Conservation (phyloP, 495 filamentous ascomycete genomes). For the Monascus purpureus region DNA sequence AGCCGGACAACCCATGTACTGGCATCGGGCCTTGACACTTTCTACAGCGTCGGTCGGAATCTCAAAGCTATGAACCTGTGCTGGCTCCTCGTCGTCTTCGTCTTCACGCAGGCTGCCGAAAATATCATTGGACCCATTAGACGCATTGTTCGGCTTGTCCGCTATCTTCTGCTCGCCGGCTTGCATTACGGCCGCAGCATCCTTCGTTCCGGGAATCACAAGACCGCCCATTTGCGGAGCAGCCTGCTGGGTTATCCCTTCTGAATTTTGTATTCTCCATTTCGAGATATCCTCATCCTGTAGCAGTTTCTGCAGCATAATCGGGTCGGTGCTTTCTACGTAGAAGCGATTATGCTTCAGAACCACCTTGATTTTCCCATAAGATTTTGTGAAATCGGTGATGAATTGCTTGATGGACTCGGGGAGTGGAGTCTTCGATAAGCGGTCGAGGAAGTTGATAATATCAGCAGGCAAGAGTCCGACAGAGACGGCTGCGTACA, state of each 20-base stretch:
- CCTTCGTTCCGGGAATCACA: conserved; percentile 89
- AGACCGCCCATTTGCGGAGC: conserved; percentile 82
- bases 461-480: conserved; percentile 81
- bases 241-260: conserved; percentile 60
- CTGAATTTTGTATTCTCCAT: conserved; percentile 46
- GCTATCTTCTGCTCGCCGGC: conserved; percentile 28
- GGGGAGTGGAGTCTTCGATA: conserved; percentile 77
- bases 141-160: conserved; percentile 11
- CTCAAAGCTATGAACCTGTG: conserved; percentile 88
- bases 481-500: conserved; percentile 91
- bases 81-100: conserved; percentile 82
- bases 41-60: conserved; percentile 68
- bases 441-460: conserved; percentile 68
- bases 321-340: conserved; percentile 77
- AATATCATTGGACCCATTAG: conserved; percentile 30
- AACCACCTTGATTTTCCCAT: conserved; percentile 91
- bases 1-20: conserved; percentile 73
- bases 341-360: conserved; percentile 89
- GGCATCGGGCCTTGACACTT: conserved; percentile 75
- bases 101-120: conserved; percentile 56
- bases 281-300: conserved; percentile 56
- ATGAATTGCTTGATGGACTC: conserved; percentile 69
- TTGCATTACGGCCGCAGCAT: conserved; percentile 75
- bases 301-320: conserved; percentile 70
- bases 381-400: conserved; percentile 68